These are phyloP conservation scores for Fusarium musae DNA, from an alignment of 2,329 filamentous ascomycete species.

Conservation along the genomic window DNA sequence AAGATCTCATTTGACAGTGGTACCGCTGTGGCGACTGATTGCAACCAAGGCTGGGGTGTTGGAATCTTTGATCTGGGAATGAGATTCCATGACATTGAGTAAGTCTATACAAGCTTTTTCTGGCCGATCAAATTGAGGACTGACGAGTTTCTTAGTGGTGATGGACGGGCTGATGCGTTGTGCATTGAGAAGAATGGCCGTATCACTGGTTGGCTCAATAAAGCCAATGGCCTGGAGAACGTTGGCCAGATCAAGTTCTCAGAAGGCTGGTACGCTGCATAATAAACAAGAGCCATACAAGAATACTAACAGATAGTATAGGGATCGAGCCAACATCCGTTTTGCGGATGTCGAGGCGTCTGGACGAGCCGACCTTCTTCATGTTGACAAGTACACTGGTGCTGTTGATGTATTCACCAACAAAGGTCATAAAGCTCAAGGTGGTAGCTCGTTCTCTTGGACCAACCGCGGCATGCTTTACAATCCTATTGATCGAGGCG, in stretches of 20 bases:
- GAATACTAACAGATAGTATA: too few species aligned
- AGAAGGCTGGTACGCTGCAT: too few species aligned
- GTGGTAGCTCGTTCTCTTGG: background rate
- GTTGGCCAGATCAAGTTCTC: background rate
- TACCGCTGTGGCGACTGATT: background rate
- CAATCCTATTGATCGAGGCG: background rate
- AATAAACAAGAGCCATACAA: too few species aligned
- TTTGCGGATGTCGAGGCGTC: background rate
- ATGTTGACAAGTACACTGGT: background rate
- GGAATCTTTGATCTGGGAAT: background rate
- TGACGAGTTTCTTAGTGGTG: background rate
- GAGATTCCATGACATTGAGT: slow-evolving; percentile 1
- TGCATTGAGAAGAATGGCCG: background rate
- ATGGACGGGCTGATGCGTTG: background rate
- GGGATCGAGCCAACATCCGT: background rate
- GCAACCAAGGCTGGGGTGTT: background rate
- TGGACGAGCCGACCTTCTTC: background rate
- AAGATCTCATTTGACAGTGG: background rate
- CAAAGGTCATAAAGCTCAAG: background rate
- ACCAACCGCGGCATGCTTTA: background rate
- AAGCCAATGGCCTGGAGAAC: background rate
- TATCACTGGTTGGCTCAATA: background rate
- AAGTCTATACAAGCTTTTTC: too few species aligned
- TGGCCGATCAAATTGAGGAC: too few species aligned
- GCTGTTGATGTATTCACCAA: background rate